Conservation (phyloP, 768 basidiomycete species). For the Ephemerocybe angulata region DNA sequence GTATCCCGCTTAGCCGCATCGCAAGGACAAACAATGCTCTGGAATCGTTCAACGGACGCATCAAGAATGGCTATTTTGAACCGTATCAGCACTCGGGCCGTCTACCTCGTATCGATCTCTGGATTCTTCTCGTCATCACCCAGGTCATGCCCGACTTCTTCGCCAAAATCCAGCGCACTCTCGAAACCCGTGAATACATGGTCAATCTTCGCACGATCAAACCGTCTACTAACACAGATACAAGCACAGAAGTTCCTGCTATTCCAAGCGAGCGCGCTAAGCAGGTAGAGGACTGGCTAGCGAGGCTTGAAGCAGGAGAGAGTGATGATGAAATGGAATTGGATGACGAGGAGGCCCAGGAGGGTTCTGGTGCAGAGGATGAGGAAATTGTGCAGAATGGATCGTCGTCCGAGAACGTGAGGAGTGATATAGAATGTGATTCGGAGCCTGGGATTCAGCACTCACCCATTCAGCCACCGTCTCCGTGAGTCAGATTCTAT, state of each 20-base stretch:
- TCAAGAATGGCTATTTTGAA: constrained; percentile 26
- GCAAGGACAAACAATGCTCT: constrained; percentile 33
- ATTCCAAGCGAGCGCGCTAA: background rate
- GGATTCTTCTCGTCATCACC: background rate
- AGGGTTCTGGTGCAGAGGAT: background rate
- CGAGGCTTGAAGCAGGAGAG: background rate
- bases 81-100: constrained; percentile 19
- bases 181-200: background rate
- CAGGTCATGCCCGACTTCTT: constrained; percentile 4
- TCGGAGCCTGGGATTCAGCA: no score
- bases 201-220: background rate
- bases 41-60: constrained; percentile 31
- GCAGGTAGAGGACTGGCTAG: background rate
- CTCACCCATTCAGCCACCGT: no score
- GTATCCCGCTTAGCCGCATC: constrained; percentile 17
- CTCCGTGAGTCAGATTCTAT: no score
- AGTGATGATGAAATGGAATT: background rate
- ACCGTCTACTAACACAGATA: background rate
- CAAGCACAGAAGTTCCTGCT: background rate
- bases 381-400: no score
- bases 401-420: no score
- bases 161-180: background rate
- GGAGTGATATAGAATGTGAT: no score
- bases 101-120: constrained; percentile 6
- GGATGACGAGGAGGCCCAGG: background rate